Base-by-base conservation (phyloP, 768 basidiomycete species). In the Saitozyma podzolica region DNA sequence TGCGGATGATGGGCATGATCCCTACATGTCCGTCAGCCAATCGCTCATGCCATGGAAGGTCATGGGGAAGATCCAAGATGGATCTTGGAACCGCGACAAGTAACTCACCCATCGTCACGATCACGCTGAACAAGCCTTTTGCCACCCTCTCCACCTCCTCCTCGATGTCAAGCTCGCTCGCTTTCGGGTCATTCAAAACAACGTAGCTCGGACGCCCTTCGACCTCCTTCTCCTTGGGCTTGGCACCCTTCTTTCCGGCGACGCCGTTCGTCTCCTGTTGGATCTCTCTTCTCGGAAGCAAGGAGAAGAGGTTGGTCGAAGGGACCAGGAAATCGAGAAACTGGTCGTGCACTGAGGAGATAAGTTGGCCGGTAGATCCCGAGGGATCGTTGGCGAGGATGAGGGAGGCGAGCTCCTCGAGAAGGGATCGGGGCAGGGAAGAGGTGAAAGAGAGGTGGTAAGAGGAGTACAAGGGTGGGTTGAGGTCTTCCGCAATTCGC, bases 381-480 rank as follows among this genome's bases (percentile, higher is more conserved):
- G 65, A 65, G 0, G 73, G 70, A 61, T 74, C 73, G 19, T 74
- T 89, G 54, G 86, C 84, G 0, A 96, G 92, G 7, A 94, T 91
- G 13, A 87, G 84, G 11, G 88, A 88, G 0, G 96, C 95, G 19
- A 99, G 85, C 78, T 98, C 95, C 80, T 99, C 96, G 8, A 99
- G 83, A 49, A 97, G 82, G 2, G 91, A 84, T 56, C 95, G 86
- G 8, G 93, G 87, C 6, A 99, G 82, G 2, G 94, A 90, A 64
- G 93, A 93, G 10, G 93, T 92, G 76, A 98, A 99, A 78, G 94
- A 95, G 66, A 99, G 83, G 78, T 97, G 89, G 77, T 89, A 93
- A 0, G 91, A 88, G 72, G 96, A 91, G 75, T 99, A 99, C 50
- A 97, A 84, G 37, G 84, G 83, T 74, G 92, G 91, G 77, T 88